These are phyloP conservation scores for Rhododendron simsii DNA, from an alignment of 148 eudicot species.

Conservation along the genomic window DNA sequence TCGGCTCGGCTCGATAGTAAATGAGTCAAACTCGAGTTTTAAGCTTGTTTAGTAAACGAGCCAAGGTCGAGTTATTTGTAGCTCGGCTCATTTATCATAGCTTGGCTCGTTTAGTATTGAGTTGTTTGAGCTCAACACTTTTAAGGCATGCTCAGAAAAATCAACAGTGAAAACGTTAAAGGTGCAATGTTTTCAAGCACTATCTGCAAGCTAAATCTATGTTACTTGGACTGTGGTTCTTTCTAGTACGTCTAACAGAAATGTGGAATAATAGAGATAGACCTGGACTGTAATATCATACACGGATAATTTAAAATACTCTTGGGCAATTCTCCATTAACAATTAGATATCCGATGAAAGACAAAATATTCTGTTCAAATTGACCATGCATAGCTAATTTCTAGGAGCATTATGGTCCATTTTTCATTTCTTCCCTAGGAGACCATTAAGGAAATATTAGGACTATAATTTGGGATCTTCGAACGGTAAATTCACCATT, in stretches of 20 bases:
- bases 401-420: not conserved
- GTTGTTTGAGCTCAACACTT: not conserved
- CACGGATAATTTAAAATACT: not conserved
- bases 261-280: not conserved
- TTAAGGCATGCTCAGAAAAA: not conserved
- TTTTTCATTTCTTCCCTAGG: not conserved
- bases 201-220: not conserved
- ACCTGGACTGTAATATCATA: not conserved
- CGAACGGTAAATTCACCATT: no score
- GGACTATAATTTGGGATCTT: no score
- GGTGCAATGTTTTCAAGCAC: not conserved
- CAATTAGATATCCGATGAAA: not conserved
- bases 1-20: not conserved
- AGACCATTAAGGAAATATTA: no score
- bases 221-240: not conserved
- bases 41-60: not conserved
- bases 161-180: not conserved
- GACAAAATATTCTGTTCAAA: not conserved
- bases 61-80: not conserved
- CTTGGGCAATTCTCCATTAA: not conserved
- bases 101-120: not conserved
- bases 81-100: not conserved
- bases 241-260: not conserved
- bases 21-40: not conserved
- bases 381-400: not conserved